phyloP scores from a whole-genome alignment of 306 rosid genomes.

The Luffa aegyptiaca region DNA sequence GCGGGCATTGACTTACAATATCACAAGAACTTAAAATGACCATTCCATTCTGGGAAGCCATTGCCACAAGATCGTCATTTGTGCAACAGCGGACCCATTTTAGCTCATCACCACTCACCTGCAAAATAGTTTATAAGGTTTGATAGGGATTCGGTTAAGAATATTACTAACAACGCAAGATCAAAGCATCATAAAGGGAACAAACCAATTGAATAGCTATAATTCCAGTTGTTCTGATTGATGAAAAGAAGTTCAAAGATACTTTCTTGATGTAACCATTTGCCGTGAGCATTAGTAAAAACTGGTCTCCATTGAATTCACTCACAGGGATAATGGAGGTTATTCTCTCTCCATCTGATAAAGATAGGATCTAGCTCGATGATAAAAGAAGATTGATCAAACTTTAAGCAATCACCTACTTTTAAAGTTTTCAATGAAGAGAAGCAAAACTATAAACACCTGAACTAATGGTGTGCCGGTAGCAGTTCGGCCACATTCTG shows the following conservation, averaged over 20 bases:
- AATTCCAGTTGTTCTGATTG: conserved; percentile 89
- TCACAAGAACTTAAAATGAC: conserved; percentile 72
- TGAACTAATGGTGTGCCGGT: conserved; percentile 92
- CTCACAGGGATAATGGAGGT: conserved; percentile 92
- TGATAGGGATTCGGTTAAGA: conserved; percentile 13
- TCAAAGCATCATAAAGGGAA: conserved; percentile 20
- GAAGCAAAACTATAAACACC: conserved; percentile 25
- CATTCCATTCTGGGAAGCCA: conserved; percentile 95
- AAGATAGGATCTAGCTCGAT: conserved; percentile 66
- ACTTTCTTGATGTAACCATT: conserved; percentile 94
- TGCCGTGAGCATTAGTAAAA: conserved; percentile 82
- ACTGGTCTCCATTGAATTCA: conserved; percentile 77
- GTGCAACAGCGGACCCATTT: conserved; percentile 95
- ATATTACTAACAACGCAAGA: conserved; percentile 9
- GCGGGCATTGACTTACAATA: conserved; percentile 36
- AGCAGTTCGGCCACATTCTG: conserved; percentile 83
- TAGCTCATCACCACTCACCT: conserved; percentile 94
- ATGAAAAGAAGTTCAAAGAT: conserved; percentile 75
- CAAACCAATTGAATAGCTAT: conserved; percentile 97
- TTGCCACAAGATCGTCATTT: conserved; percentile 83
- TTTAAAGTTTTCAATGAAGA: neutral
- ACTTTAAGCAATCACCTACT: neutral
- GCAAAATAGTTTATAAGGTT: conserved; percentile 22
- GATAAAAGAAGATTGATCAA: conserved; percentile 1
- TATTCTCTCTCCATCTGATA: conserved; percentile 90